A percentile compares a stretch with the other conserved stretches of the same genome.
phyloP scores from a whole-genome alignment of 75 land plant species.

The Pinus taeda region DNA sequence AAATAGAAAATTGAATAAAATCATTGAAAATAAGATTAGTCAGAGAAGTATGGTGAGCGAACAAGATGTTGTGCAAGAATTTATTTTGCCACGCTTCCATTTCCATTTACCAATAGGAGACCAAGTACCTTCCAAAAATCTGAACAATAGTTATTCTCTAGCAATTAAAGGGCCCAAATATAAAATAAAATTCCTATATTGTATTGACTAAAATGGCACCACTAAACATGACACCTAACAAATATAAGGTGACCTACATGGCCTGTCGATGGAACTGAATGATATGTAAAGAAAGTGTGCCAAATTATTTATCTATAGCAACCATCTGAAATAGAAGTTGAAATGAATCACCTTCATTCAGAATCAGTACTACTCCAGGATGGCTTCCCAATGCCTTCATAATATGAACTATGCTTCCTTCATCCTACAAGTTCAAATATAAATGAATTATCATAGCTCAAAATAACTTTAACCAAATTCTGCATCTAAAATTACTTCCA shows the following conservation, averaged over 20 bases:
- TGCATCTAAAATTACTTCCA: no score
- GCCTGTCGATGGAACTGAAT: slow-evolving; percentile 99
- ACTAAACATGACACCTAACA: neutral
- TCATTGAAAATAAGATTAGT: neutral
- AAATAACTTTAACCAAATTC: no score
- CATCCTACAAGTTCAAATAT: slow-evolving; percentile 45
- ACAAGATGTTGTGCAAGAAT: slow-evolving; percentile 86
- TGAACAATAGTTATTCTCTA: neutral
- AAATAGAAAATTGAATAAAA: no score
- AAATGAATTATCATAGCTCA: neutral
- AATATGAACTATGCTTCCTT: slow-evolving; percentile 91
- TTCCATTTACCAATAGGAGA: slow-evolving; percentile 88
- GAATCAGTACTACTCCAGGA: slow-evolving; percentile 76
- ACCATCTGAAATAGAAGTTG: slow-evolving; percentile 89
- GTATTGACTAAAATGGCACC: neutral
- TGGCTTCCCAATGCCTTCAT: slow-evolving; percentile 95
- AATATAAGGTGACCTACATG: slow-evolving; percentile 61
- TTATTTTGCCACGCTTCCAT: slow-evolving; percentile 89
- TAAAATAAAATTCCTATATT: neutral
- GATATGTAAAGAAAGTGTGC: slow-evolving; percentile 64
- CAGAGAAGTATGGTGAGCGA: slow-evolving; percentile 7
- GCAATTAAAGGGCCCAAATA: neutral
- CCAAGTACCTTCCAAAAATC: slow-evolving; percentile 49
- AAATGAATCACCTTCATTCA: slow-evolving; percentile 90
- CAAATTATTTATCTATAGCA: slow-evolving; percentile 52